Evolutionary conservation across 805 yeast genomes (phyloP).

Genomic region (Phaffomyces thermotolerans): DNA sequence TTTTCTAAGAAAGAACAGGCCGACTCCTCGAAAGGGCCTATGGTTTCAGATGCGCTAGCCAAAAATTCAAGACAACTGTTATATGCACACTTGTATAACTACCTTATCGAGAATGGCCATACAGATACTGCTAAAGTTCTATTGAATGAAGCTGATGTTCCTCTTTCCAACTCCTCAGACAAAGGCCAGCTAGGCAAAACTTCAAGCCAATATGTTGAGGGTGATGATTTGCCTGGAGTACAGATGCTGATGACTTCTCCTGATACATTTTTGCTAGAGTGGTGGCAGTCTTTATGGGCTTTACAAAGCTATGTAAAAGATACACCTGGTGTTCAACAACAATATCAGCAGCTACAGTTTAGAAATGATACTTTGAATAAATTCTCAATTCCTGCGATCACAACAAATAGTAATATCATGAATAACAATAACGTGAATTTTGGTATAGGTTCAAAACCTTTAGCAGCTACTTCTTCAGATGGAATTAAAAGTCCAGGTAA

Average conservation of each 20-base stretch:
- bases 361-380: not conserved
- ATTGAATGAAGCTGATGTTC: constrained; percentile 39
- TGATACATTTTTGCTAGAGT: constrained; percentile 44
- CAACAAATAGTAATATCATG: too few species aligned
- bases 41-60: constrained; percentile 39
- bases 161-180: constrained; percentile 13
- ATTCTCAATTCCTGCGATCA: too few species aligned
- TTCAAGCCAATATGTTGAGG: constrained; percentile 5
- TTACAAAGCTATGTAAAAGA: constrained; percentile 38
- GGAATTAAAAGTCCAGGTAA: constrained; percentile 2
- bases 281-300: constrained; percentile 50
- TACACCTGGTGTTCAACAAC: constrained; percentile 23
- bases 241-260: constrained; percentile 36
- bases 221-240: constrained; percentile 24
- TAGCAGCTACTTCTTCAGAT: not conserved
- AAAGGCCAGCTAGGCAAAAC: constrained; percentile 2
- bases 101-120: constrained; percentile 38
- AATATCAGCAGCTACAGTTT: constrained; percentile 9
- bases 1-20: not conserved
- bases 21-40: constrained; percentile 17
- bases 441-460: not conserved
- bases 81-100: constrained; percentile 46
- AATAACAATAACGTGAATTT: too few species aligned
- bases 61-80: constrained; percentile 42
- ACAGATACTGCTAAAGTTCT: constrained; percentile 44